Conservation (phyloP, 495 filamentous ascomycete genomes). For the Xanthoparmelia taractica region DNA sequence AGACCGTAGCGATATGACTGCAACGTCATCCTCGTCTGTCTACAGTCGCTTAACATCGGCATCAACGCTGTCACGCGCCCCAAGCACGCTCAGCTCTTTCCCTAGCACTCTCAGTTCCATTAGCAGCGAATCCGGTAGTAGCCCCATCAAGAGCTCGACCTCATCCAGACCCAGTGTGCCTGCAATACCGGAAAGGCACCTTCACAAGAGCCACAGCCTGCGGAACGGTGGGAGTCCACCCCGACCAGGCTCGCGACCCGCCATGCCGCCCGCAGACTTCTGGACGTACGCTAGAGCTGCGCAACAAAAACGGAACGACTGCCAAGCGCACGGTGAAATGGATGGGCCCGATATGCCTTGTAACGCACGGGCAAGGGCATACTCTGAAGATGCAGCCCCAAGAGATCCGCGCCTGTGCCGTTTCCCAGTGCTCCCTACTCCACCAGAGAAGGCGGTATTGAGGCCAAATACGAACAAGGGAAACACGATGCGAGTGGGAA, state of each 20-base stretch:
- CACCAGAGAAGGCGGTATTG: slow-evolving; percentile 8
- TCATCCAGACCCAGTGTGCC: slow-evolving; percentile 6
- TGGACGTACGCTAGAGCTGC: slow-evolving; percentile 19
- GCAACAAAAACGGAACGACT: slow-evolving; percentile 4
- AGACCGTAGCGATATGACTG: neutral
- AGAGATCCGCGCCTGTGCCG: neutral
- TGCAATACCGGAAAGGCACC: slow-evolving; percentile 10
- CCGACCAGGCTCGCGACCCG: slow-evolving; percentile 18
- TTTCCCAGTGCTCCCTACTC: neutral
- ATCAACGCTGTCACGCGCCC: neutral
- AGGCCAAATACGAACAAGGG: slow-evolving; percentile 9
- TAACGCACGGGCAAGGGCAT: neutral
- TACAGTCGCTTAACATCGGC: slow-evolving; percentile 9
- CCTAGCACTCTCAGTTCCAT: neutral
- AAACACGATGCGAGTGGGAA: neutral
- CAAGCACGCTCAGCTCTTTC: slow-evolving; percentile 14
- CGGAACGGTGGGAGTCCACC: slow-evolving; percentile 3
- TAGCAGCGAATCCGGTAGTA: neutral
- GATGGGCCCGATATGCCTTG: neutral
- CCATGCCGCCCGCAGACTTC: slow-evolving; percentile 22
- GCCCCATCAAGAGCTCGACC: neutral
- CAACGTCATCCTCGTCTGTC: slow-evolving; percentile 8
- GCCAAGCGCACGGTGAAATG: neutral
- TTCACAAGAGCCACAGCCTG: slow-evolving; percentile 4
- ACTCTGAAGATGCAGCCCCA: neutral